These are phyloP conservation scores for Laburnicola sp. DNA, from an alignment of 2,329 filamentous ascomycete species.

Conservation along the genomic window DNA sequence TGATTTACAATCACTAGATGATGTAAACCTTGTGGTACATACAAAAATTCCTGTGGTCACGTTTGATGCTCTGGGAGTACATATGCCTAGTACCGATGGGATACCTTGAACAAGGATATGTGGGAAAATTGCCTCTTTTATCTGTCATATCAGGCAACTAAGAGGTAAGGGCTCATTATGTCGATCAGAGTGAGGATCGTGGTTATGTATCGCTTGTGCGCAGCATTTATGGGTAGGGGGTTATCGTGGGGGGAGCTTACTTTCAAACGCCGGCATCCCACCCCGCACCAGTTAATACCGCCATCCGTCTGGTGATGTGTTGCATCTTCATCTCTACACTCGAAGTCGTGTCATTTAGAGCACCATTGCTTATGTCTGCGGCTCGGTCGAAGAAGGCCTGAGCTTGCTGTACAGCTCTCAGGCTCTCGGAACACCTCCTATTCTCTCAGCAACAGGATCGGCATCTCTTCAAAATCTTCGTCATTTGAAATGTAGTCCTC, in stretches of 20 bases:
- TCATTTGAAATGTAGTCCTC: conserved; percentile 12
- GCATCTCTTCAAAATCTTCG: conserved; percentile 8
- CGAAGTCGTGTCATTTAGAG: conserved; percentile 17
- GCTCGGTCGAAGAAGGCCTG: conserved; percentile 28
- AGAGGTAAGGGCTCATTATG: too few relatives aligned
- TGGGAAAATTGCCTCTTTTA: too few relatives aligned
- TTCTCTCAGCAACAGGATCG: conserved; percentile 14
- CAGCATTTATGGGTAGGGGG: background rate
- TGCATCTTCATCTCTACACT: conserved; percentile 24
- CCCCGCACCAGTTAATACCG: background rate
- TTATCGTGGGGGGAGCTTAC: background rate
- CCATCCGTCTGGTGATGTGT: conserved; percentile 22
- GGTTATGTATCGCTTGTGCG: too few relatives aligned
- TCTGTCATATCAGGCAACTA: too few relatives aligned
- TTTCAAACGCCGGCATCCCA: too few relatives aligned
- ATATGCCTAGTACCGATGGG: too few relatives aligned
- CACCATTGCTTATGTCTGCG: conserved; percentile 22
- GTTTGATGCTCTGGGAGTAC: background rate
- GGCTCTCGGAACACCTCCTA: conserved; percentile 18
- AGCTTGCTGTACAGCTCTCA: conserved; percentile 29
- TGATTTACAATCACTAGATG: background rate
- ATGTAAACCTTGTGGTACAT: too few relatives aligned
- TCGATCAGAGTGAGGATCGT: too few relatives aligned
- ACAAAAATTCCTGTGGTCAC: background rate
- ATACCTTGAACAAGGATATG: too few relatives aligned